Evolutionary conservation across 768 basidiomycete species (phyloP).

Genomic region (Imleria badia): DNA sequence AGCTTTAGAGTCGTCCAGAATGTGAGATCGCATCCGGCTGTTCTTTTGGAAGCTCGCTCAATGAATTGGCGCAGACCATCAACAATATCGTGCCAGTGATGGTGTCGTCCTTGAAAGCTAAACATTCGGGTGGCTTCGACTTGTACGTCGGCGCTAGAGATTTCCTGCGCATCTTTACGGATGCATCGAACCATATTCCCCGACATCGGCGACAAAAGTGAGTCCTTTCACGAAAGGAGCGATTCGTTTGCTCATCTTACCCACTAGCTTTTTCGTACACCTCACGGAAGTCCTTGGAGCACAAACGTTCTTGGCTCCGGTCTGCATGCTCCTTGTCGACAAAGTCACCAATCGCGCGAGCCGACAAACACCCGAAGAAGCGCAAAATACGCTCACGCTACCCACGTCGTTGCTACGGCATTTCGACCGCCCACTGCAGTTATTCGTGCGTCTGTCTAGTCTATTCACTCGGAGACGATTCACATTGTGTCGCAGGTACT

Average conservation of each 20-base stretch:
- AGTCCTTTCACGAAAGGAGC: constrained; percentile 22
- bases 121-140: constrained; percentile 52
- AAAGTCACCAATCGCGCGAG: constrained; percentile 68
- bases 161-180: constrained; percentile 89
- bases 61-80: constrained; percentile 61
- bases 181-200: constrained; percentile 89
- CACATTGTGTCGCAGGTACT: constrained; percentile 48
- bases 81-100: constrained; percentile 94
- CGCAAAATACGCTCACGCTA: constrained; percentile 56
- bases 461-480: background rate
- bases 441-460: constrained; percentile 43
- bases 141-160: constrained; percentile 72
- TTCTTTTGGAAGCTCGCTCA: background rate
- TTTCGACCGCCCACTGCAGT: constrained; percentile 45
- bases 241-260: constrained; percentile 3
- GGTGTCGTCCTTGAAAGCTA: constrained; percentile 70
- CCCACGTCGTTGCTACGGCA: constrained; percentile 67
- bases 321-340: constrained; percentile 84
- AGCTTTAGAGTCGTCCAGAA: constrained; percentile 95
- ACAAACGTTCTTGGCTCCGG: constrained; percentile 74
- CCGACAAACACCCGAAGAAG: constrained; percentile 61
- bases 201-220: constrained; percentile 89
- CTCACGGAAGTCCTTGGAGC: constrained; percentile 81
- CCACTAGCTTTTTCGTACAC: constrained; percentile 80
- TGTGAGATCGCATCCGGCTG: constrained; percentile 39